Evolutionary conservation across 768 basidiomycete species (phyloP), one percentile per base, ranked within the genome.

Genomic region (Sarcodon aspratus): DNA sequence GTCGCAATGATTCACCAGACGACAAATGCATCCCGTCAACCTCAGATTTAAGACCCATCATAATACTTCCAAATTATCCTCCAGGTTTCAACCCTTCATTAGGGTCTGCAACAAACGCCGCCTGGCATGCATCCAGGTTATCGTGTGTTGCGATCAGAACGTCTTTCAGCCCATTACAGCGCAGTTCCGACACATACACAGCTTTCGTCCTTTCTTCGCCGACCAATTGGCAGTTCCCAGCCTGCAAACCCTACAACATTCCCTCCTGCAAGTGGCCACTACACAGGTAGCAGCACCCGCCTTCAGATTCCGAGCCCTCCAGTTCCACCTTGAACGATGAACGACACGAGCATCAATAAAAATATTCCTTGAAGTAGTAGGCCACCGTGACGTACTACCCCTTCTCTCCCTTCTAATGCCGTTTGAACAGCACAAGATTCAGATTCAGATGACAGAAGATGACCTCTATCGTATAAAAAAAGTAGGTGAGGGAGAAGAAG

Each of bases 71-170:
- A 59, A 15, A 60, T 52, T n/a, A 56, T 50, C 32, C 35, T 45
- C 17, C 63, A 59, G 8, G 60, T 64, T 15, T 64, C 57, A 18
- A 60, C 69, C 38, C n/a, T n/a, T 21, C 10, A 40, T 21, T 57
- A 86, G 57, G 36, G 59, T 63, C 15, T 66, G 66, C 50, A 82
- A 65, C 48, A 88, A 66, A 27, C 68, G 66, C n/a, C 64, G 62
- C 50, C 88, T n/a, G n/a, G n/a, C n/a, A n/a, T n/a, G n/a, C n/a
- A n/a, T n/a, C 84, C 55, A 75, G 71, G 0, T 75, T 83, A 1
- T 83, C 83, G 49, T 90, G 86, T 37, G 78, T 75, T 50, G 78
- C 75, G 10, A 80, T 72, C 32, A 90, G 69, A 40, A 85, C 67
- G 50, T 71, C 62, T 47, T 62, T 59, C 33, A 70, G 61, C 15